Conservation (phyloP, 2,329 filamentous ascomycete genomes). For the Ceratocystis alfenasii region DNA sequence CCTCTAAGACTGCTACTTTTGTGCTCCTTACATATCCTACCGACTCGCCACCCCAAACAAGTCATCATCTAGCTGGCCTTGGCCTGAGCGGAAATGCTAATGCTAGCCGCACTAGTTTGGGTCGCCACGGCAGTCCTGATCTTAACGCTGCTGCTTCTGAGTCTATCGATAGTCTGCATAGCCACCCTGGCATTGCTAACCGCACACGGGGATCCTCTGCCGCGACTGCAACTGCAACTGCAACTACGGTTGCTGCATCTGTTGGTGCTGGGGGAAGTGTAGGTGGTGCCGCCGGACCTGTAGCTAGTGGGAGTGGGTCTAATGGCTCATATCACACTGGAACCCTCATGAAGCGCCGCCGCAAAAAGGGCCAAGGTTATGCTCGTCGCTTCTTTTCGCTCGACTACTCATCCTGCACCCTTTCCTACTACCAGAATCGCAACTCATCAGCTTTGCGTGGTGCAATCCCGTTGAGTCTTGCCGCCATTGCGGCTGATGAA, state of each 20-base stretch:
- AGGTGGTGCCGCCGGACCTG: neutral
- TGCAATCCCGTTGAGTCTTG: constrained; percentile 81
- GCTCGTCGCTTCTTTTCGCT: constrained; percentile 90
- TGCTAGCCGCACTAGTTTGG: constrained; percentile 42
- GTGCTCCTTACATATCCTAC: constrained; percentile 90
- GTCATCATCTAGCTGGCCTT: constrained; percentile 54
- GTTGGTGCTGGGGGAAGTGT: neutral
- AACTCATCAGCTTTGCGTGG: constrained; percentile 86
- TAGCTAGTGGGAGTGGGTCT: neutral
- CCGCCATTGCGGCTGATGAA: constrained; percentile 82
- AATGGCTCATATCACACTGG: constrained; percentile 63
- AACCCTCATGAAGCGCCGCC: constrained; percentile 72
- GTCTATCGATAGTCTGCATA: constrained; percentile 51
- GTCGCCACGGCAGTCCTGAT: constrained; percentile 37
- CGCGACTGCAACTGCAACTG: constrained; percentile 27
- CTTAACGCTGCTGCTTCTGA: constrained; percentile 37
- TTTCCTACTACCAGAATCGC: constrained; percentile 93
- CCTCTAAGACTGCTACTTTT: constrained; percentile 88
- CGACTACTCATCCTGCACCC: constrained; percentile 83
- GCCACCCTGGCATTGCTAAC: constrained; percentile 32
- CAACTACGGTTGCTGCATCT: neutral
- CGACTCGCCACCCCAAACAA: constrained; percentile 61
- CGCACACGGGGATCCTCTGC: constrained; percentile 37
- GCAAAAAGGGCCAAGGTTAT: constrained; percentile 89
- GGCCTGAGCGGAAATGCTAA: constrained; percentile 26